Evolutionary conservation across 75 land plant genomes (phyloP).

Genomic region (Adiantum capillusveneris): DNA sequence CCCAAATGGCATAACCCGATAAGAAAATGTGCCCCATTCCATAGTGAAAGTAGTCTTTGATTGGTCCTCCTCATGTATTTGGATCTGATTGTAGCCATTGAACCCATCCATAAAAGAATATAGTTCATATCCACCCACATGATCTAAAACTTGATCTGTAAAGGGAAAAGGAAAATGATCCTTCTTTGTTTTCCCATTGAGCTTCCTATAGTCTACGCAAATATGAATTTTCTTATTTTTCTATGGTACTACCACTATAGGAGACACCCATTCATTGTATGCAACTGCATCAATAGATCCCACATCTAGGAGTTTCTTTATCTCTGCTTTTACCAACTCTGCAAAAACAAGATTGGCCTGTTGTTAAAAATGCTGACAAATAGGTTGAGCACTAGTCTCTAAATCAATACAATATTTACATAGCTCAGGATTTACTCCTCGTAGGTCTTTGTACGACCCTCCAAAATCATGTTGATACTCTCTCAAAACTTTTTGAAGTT

Average conservation of each 20-base stretch:
- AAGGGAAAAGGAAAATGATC: constrained; percentile 9
- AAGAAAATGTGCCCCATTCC: background rate
- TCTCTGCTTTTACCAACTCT: constrained; percentile 6
- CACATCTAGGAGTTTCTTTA: constrained; percentile 2
- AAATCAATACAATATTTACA: constrained; percentile 5
- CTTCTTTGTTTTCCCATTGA: constrained; percentile 6
- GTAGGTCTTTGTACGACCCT: no score
- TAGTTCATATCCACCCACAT: background rate
- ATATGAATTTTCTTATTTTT: constrained; percentile 7
- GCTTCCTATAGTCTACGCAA: background rate
- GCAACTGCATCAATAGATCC: constrained; percentile 9
- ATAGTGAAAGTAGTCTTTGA: constrained; percentile 6
- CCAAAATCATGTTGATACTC: no score
- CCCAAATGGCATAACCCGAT: background rate
- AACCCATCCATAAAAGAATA: constrained; percentile 12
- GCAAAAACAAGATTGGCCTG: constrained; percentile 1
- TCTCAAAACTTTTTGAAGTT: no score
- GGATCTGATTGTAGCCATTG: constrained; percentile 14
- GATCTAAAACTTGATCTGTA: constrained; percentile 8
- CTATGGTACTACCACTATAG: background rate
- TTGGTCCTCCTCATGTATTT: background rate
- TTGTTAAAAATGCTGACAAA: no score
- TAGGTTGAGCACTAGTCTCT: background rate
- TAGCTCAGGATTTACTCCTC: constrained; percentile 3
- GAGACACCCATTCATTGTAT: constrained; percentile 10